These are phyloP conservation scores for Xeromyces bisporus DNA, from an alignment of 495 filamentous ascomycete species.

Conservation along the genomic window DNA sequence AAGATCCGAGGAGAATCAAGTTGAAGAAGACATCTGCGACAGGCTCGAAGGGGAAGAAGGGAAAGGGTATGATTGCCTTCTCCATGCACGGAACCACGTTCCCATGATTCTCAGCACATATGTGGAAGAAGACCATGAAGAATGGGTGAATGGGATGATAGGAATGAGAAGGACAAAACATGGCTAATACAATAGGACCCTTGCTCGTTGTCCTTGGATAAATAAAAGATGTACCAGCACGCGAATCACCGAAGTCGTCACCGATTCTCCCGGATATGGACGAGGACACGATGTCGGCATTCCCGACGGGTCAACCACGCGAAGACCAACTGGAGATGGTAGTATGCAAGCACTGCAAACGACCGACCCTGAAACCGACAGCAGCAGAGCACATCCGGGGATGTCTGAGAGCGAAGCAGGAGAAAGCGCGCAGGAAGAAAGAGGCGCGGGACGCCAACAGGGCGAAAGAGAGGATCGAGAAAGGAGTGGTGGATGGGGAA, in stretches of 20 bases:
- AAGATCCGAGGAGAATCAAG: slow-evolving; percentile 44
- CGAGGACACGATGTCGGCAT: slow-evolving; percentile 47
- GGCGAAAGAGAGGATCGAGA: slow-evolving; percentile 40
- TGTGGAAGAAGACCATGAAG: slow-evolving; percentile 1
- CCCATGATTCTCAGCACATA: slow-evolving; percentile 1
- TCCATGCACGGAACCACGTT: no score
- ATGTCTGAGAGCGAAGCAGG: slow-evolving; percentile 60
- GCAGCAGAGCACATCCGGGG: slow-evolving; percentile 48
- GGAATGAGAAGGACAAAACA: neutral
- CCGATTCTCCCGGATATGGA: slow-evolving; percentile 59
- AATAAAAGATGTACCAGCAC: slow-evolving; percentile 14
- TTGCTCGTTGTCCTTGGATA: neutral
- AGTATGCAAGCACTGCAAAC: slow-evolving; percentile 74
- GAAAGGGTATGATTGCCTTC: slow-evolving; percentile 31
- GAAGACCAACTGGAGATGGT: slow-evolving; percentile 47
- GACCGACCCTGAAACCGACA: slow-evolving; percentile 43
- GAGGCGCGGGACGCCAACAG: slow-evolving; percentile 56
- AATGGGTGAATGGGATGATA: slow-evolving; percentile 1
- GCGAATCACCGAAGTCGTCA: slow-evolving; percentile 27
- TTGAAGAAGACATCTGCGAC: slow-evolving; percentile 47
- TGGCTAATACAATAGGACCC: no score
- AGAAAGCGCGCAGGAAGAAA: slow-evolving; percentile 63
- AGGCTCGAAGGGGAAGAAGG: slow-evolving; percentile 27
- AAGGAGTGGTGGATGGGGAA: slow-evolving; percentile 45
- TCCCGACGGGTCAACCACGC: slow-evolving; percentile 56